These are phyloP conservation scores for Cylindrotheca fusiformis DNA, from an alignment of 108 stramenopile genomes.

Conservation along the genomic window DNA sequence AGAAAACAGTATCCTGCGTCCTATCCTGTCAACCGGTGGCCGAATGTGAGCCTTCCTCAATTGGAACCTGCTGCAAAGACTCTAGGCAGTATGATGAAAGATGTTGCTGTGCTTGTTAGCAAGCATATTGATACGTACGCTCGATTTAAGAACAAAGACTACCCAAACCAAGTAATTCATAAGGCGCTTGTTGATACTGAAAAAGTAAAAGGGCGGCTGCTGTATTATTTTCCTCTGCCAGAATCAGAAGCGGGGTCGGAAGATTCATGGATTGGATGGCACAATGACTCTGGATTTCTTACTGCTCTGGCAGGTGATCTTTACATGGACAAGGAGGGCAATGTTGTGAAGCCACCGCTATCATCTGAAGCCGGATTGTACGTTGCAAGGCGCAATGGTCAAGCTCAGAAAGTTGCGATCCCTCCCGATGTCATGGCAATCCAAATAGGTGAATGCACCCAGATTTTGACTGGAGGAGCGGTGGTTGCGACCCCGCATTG, in stretches of 20 bases:
- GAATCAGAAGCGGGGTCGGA: slow-evolving; percentile 18
- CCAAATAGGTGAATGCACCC: slow-evolving; percentile 92
- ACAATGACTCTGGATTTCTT: slow-evolving; percentile 92
- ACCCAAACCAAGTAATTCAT: slow-evolving; percentile 39
- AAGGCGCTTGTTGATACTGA: slow-evolving; percentile 66
- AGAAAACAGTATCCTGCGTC: slow-evolving; percentile 71
- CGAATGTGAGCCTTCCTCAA: slow-evolving; percentile 53
- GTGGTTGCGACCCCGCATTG: slow-evolving; percentile 92
- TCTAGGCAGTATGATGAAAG: slow-evolving; percentile 77
- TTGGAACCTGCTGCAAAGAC: slow-evolving; percentile 49
- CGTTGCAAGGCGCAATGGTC: slow-evolving; percentile 64
- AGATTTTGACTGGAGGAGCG: slow-evolving; percentile 85
- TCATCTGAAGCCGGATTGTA: slow-evolving; percentile 81
- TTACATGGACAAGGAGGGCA: slow-evolving; percentile 72
- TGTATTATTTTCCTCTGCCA: slow-evolving; percentile 87
- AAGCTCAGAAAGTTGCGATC: slow-evolving; percentile 55
- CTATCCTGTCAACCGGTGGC: slow-evolving; percentile 91
- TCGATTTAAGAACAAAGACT: slow-evolving; percentile 8
- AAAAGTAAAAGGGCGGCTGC: slow-evolving; percentile 87
- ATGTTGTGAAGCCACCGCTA: slow-evolving; percentile 37
- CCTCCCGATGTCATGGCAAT: slow-evolving; percentile 91
- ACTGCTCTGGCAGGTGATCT: slow-evolving; percentile 88
- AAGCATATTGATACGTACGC: slow-evolving; percentile 71
- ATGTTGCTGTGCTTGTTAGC: slow-evolving; percentile 54
- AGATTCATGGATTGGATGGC: slow-evolving; percentile 94